phyloP scores from a whole-genome alignment of 1,284 basidiomycete species.

The Phylloporus gajari region DNA sequence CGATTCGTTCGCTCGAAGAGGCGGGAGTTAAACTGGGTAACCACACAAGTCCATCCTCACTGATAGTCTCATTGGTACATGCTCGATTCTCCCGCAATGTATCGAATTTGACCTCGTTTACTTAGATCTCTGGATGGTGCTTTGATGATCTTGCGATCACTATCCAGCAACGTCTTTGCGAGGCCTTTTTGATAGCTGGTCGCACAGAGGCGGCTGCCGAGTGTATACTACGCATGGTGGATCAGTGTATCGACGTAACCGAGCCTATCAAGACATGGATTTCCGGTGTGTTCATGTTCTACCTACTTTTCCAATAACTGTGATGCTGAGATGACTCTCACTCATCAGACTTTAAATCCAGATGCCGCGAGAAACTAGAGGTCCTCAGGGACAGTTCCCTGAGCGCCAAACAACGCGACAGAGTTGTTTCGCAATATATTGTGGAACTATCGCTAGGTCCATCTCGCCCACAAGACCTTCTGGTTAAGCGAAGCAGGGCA shows the following conservation, averaged over 20 bases:
- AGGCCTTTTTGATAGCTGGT: no score
- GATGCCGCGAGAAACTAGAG: background rate
- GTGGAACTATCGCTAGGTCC: conserved; percentile 1
- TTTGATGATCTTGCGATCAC: background rate
- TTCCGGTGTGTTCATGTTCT: no score
- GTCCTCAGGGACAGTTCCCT: background rate
- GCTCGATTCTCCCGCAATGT: background rate
- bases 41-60: background rate
- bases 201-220: no score
- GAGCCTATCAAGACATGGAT: no score
- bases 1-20: background rate
- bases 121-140: background rate
- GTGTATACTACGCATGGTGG: no score
- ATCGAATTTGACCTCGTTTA: background rate
- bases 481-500: conserved; percentile 2
- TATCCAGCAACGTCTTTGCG: no score
- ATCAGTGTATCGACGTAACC: no score
- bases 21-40: background rate
- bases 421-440: background rate
- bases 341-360: background rate
- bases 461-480: background rate
- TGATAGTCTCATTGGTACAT: background rate
- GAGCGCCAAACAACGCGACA: background rate
- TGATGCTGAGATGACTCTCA: no score
- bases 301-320: no score